These are phyloP conservation scores for Pichia sp. DNA, from an alignment of 1,139 yeast genomes.

Conservation along the genomic window DNA sequence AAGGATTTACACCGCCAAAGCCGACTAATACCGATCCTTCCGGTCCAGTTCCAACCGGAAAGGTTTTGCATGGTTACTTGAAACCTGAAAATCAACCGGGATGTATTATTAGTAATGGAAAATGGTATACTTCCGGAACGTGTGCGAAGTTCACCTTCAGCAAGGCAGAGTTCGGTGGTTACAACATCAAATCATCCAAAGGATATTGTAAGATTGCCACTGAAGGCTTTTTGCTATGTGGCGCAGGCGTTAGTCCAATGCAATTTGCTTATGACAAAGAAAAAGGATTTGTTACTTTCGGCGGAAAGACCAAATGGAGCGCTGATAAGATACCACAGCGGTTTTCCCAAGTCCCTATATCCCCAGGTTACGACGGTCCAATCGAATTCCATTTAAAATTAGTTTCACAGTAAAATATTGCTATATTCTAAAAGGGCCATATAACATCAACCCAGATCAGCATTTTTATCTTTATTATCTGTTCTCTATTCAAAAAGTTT, in stretches of 20 bases:
- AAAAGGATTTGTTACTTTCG: constrained; percentile 50
- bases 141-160: constrained; percentile 69
- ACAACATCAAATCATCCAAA: constrained; percentile 57
- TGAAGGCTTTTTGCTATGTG: constrained; percentile 36
- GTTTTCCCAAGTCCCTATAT: constrained; percentile 50
- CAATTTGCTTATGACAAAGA: constrained; percentile 52
- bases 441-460: too few relatives aligned
- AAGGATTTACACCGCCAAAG: constrained; percentile 37
- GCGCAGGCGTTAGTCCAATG: constrained; percentile 35
- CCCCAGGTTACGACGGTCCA: constrained; percentile 46
- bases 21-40: constrained; percentile 36
- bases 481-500: too few relatives aligned
- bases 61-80: constrained; percentile 38
- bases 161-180: constrained; percentile 67
- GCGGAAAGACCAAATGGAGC: constrained; percentile 65
- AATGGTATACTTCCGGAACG: constrained; percentile 78
- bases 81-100: constrained; percentile 59
- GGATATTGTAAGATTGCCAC: constrained; percentile 65
- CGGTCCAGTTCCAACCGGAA: constrained; percentile 27
- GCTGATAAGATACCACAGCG: constrained; percentile 48
- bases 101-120: constrained; percentile 79
- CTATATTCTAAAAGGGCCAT: too few relatives aligned
- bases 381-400: constrained; percentile 43
- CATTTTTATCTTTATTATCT: too few relatives aligned
- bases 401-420: constrained; percentile 3